Evolutionary conservation across 495 filamentous ascomycete species (phyloP).

Genomic region (Aspergillus sparsus): DNA sequence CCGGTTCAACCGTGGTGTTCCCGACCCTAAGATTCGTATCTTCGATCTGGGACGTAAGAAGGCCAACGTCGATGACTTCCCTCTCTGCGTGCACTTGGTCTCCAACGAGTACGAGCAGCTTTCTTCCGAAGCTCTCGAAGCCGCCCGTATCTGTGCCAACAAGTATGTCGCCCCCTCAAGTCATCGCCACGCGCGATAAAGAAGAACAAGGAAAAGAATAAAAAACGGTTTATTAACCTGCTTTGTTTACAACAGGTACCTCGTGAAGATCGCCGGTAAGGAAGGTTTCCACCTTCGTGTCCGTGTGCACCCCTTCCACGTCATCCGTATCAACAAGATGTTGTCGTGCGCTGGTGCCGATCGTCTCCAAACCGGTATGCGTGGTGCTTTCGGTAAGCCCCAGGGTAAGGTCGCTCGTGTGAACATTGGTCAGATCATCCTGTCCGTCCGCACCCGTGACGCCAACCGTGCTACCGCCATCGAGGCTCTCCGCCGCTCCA

Average conservation of each 20-base stretch:
- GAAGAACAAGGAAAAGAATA: constrained; percentile 16
- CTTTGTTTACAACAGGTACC: constrained; percentile 56
- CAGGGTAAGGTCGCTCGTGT: constrained; percentile 97
- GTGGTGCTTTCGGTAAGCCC: constrained; percentile 99
- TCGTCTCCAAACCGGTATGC: constrained; percentile 99
- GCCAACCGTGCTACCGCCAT: constrained; percentile 85
- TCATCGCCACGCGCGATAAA: no score
- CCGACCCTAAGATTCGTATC: constrained; percentile 98
- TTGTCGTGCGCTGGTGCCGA: constrained; percentile 99
- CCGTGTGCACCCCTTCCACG: constrained; percentile 98
- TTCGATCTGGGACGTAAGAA: constrained; percentile 99
- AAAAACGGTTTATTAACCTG: constrained; percentile 8
- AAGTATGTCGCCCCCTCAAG: constrained; percentile 59
- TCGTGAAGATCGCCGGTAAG: constrained; percentile 96
- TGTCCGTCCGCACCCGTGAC: constrained; percentile 96
- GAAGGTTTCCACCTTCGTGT: constrained; percentile 99
- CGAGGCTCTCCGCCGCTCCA: constrained; percentile 95
- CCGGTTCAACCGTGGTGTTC: constrained; percentile 99
- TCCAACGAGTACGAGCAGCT: constrained; percentile 99
- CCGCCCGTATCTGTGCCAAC: constrained; percentile 99
- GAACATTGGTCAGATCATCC: constrained; percentile 98
- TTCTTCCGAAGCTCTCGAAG: constrained; percentile 97
- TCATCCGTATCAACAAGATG: constrained; percentile 99
- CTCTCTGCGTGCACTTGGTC: constrained; percentile 94
- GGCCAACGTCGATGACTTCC: constrained; percentile 97